A percentile compares a stretch with the other conserved stretches of the same genome.
Evolutionary conservation across 2,329 filamentous ascomycete genomes (phyloP).

Genomic region (Nothophaeocryptopus gaeumannii): DNA sequence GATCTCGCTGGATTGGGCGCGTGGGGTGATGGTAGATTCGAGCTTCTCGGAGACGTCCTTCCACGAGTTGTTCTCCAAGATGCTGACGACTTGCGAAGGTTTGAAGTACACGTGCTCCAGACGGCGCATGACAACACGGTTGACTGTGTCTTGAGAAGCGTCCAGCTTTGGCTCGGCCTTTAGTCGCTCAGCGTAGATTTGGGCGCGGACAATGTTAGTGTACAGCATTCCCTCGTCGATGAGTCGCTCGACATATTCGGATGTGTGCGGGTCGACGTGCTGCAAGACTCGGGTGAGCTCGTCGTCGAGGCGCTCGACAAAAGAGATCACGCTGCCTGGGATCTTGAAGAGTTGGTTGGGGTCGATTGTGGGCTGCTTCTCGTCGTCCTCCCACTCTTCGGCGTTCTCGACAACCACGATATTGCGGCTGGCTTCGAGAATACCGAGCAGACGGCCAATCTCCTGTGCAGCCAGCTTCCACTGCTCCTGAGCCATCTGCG

Average conservation of each 20-base stretch:
- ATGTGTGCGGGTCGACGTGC: slow-evolving; percentile 95
- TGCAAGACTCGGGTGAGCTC: slow-evolving; percentile 97
- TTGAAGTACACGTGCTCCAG: slow-evolving; percentile 99
- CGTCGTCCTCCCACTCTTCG: slow-evolving; percentile 98
- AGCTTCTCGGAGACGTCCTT: slow-evolving; percentile 68
- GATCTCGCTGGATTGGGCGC: slow-evolving; percentile 65
- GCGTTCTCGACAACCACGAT: slow-evolving; percentile 86
- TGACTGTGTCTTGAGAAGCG: slow-evolving; percentile 78
- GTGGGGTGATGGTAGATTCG: slow-evolving; percentile 78
- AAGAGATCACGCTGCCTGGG: slow-evolving; percentile 90
- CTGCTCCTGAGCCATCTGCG: slow-evolving; percentile 89
- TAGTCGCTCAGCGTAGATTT: slow-evolving; percentile 83
- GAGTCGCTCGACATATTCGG: slow-evolving; percentile 94
- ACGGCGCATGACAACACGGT: slow-evolving; percentile 88
- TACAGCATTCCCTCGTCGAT: slow-evolving; percentile 89
- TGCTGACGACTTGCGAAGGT: slow-evolving; percentile 87
- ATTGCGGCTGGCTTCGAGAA: slow-evolving; percentile 74
- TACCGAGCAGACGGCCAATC: slow-evolving; percentile 70
- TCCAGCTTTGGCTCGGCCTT: slow-evolving; percentile 68
- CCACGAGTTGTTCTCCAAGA: slow-evolving; percentile 93
- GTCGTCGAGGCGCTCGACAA: slow-evolving; percentile 91
- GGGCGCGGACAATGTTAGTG: slow-evolving; percentile 82
- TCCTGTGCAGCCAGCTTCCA: slow-evolving; percentile 95
- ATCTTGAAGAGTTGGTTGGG: slow-evolving; percentile 81
- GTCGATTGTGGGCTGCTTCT: slow-evolving; percentile 76